Percentiles rank a stretch among this genome's conserved stretches.
phyloP scores from a whole-genome alignment of 2,329 filamentous ascomycete genomes.

The Paramyrothecium roridum region DNA sequence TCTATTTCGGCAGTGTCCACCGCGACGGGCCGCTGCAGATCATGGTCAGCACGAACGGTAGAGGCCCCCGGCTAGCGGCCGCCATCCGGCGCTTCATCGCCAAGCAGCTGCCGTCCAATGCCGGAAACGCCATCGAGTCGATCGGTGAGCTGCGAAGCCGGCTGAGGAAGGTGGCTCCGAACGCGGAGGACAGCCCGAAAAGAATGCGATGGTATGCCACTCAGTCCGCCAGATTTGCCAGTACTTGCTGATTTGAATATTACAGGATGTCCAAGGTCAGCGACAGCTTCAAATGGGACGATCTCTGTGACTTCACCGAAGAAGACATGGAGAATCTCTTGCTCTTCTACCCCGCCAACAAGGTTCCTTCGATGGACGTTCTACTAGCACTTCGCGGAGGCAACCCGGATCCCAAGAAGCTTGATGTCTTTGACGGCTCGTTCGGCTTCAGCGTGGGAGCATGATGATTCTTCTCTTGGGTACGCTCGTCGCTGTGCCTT shows the following conservation, averaged over 20 bases:
- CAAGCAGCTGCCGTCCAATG: conserved; percentile 68
- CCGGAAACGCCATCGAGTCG: conserved; percentile 80
- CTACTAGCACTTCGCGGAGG: conserved; percentile 52
- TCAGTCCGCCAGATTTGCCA: neutral
- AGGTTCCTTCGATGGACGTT: conserved; percentile 53
- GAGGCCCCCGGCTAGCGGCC: conserved; percentile 86
- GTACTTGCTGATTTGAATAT: neutral
- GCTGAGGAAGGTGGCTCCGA: conserved; percentile 73
- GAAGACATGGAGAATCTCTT: conserved; percentile 83
- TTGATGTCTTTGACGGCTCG: conserved; percentile 57
- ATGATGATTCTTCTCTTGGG: conserved; percentile 9
- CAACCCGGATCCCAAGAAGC: conserved; percentile 34
- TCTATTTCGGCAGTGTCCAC: conserved; percentile 96
- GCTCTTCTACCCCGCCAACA: conserved; percentile 61
- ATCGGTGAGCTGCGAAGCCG: conserved; percentile 78
- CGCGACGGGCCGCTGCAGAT: conserved; percentile 93
- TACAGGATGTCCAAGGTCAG: conserved; percentile 87
- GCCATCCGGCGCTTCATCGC: conserved; percentile 83
- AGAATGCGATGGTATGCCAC: conserved; percentile 79
- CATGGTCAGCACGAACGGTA: conserved; percentile 98
- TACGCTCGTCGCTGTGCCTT: neutral
- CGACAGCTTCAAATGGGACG: conserved; percentile 79
- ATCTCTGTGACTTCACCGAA: conserved; percentile 78
- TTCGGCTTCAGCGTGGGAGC: conserved; percentile 56
- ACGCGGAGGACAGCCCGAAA: conserved; percentile 71